phyloP scores from a whole-genome alignment of 1,284 basidiomycete genomes.

The Tetrapyrgos nigripes region DNA sequence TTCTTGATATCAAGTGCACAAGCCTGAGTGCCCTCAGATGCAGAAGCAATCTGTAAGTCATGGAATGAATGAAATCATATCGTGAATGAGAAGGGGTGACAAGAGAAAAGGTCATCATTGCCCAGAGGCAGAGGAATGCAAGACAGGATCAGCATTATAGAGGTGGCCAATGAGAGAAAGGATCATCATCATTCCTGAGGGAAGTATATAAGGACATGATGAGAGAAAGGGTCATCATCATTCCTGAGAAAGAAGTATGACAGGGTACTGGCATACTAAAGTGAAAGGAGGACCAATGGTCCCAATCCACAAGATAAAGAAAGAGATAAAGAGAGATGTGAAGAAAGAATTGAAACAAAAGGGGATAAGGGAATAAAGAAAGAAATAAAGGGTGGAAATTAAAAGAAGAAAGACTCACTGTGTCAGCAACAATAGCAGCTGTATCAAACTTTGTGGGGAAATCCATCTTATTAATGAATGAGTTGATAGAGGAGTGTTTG shows the following conservation, averaged over 20 bases:
- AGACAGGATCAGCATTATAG: slow-evolving; percentile 37
- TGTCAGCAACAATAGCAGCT: too few relatives aligned
- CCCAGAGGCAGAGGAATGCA: slow-evolving; percentile 32
- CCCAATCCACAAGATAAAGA: too few relatives aligned
- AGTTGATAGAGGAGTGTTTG: slow-evolving; percentile 21
- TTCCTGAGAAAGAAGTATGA: too few relatives aligned
- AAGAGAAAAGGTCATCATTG: slow-evolving; percentile 21
- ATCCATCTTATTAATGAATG: slow-evolving; percentile 18
- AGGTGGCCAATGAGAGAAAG: too few relatives aligned
- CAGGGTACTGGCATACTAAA: too few relatives aligned
- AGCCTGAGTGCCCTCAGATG: slow-evolving; percentile 31
- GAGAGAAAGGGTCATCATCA: neutral
- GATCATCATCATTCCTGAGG: too few relatives aligned
- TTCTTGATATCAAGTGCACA: slow-evolving; percentile 32
- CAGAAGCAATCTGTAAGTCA: slow-evolving; percentile 25
- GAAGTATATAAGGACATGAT: slow-evolving; percentile 36
- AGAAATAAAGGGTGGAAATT: slow-evolving; percentile 1
- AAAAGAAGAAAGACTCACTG: slow-evolving; percentile 29
- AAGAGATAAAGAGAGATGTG: too few relatives aligned
- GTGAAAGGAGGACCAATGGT: too few relatives aligned
- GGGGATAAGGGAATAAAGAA: neutral
- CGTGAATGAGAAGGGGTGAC: too few relatives aligned
- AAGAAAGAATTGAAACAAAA: too few relatives aligned
- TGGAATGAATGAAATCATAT: too few relatives aligned
- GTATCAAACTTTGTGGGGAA: slow-evolving; percentile 30